Conservation (phyloP, 371 early-diverging fungal genomes). For the Lichtheimia hyalospora region DNA sequence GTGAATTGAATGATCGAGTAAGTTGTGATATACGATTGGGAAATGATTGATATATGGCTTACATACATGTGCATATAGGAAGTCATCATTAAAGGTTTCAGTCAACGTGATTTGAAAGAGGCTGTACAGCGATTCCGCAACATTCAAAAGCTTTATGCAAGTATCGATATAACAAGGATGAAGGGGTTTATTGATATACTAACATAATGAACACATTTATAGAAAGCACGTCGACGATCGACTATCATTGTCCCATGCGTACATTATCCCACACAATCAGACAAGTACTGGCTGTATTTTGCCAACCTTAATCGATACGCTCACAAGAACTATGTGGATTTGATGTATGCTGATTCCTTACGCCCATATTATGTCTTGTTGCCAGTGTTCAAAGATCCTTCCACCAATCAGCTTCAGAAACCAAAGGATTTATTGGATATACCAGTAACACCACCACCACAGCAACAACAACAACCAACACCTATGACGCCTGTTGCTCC, state of each 20-base stretch:
- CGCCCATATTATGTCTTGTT: slow-evolving; percentile 30
- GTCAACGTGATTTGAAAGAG: slow-evolving; percentile 18
- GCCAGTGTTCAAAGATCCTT: slow-evolving; percentile 31
- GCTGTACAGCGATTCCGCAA: slow-evolving; percentile 32
- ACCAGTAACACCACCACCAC: neutral
- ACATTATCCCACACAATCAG: slow-evolving; percentile 33
- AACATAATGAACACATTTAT: neutral
- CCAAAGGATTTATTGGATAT: slow-evolving; percentile 27
- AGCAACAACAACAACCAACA: too few species aligned
- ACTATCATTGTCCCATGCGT: slow-evolving; percentile 25
- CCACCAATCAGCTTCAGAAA: slow-evolving; percentile 16
- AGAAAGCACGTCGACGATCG: slow-evolving; percentile 23
- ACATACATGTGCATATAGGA: slow-evolving; percentile 9
- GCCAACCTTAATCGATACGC: slow-evolving; percentile 23
- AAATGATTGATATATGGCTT: too few species aligned
- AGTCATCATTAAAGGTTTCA: slow-evolving; percentile 22
- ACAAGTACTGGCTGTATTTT: slow-evolving; percentile 31
- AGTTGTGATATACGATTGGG: neutral
- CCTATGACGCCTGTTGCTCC: too few species aligned
- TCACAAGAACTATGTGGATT: slow-evolving; percentile 16
- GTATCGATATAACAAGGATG: neutral
- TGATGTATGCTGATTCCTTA: slow-evolving; percentile 5
- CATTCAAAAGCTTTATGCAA: slow-evolving; percentile 37
- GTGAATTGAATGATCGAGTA: slow-evolving; percentile 19
- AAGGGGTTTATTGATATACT: neutral